phyloP scores from a whole-genome alignment of 176 grass and related monocot genomes.

The Cymbopogon citratus region DNA sequence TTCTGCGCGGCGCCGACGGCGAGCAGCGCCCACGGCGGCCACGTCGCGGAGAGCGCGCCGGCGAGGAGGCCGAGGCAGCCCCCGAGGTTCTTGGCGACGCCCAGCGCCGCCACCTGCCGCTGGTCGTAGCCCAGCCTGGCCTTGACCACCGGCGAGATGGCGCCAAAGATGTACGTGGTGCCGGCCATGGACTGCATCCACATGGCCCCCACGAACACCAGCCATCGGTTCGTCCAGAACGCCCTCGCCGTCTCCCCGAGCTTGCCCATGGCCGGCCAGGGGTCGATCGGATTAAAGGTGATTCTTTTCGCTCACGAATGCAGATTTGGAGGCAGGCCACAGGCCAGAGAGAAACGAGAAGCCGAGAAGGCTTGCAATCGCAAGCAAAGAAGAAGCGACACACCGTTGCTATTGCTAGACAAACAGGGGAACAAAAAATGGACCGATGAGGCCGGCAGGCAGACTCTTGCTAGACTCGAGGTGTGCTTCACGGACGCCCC shows the following conservation, averaged over 20 bases:
- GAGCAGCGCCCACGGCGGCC: neutral
- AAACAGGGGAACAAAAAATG: neutral
- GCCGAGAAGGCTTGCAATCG: no score
- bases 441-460: no score
- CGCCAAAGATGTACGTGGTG: neutral
- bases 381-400: no score
- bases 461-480: no score
- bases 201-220: slow-evolving; percentile 72
- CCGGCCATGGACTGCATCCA: slow-evolving; percentile 27
- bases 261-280: slow-evolving; percentile 30
- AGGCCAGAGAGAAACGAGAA: no score
- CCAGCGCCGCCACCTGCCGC: neutral
- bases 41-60: neutral
- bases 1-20: neutral
- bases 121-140: neutral
- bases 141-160: neutral
- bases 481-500: neutral
- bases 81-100: neutral
- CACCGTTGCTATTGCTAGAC: no score
- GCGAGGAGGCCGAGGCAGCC: neutral
- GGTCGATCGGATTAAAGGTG: neutral
- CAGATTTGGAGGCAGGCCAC: neutral
- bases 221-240: slow-evolving; percentile 67
- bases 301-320: neutral
- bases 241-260: slow-evolving; percentile 4